Evolutionary conservation across 1,139 yeast genomes (phyloP).

Genomic region (Candida sp.): DNA sequence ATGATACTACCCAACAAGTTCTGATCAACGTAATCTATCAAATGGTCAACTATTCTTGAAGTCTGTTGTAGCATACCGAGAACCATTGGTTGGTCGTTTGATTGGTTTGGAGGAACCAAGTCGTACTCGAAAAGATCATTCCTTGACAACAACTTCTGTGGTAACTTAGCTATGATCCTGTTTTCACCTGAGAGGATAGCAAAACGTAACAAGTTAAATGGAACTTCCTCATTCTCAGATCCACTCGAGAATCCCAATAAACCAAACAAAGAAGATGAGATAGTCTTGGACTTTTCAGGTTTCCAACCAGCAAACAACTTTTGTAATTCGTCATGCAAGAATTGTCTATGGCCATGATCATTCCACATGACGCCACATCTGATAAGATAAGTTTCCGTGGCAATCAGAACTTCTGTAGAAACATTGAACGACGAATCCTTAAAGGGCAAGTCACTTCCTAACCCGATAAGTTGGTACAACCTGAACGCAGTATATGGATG

Average conservation of each 20-base stretch:
- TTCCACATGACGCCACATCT: conserved; percentile 57
- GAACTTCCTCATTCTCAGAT: conserved; percentile 35
- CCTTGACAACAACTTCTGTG: conserved; percentile 61
- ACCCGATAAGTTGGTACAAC: conserved; percentile 48
- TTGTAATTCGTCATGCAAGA: conserved; percentile 46
- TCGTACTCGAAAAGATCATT: conserved; percentile 73
- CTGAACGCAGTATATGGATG: conserved; percentile 66
- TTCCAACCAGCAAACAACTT: conserved; percentile 8
- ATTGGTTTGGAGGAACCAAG: conserved; percentile 52
- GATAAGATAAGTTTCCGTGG: conserved; percentile 56
- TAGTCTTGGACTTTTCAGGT: conserved; percentile 9
- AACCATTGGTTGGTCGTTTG: conserved; percentile 19
- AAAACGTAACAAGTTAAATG: conserved; percentile 65
- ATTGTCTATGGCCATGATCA: conserved; percentile 45
- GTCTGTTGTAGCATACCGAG: conserved; percentile 24
- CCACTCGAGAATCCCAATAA: conserved; percentile 9
- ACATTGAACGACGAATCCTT: conserved; percentile 25
- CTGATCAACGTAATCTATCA: conserved; percentile 43
- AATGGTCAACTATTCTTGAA: conserved; percentile 29
- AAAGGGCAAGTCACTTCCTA: conserved; percentile 22
- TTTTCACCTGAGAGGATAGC: conserved; percentile 74
- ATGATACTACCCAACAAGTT: conserved; percentile 41
- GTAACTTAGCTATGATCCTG: conserved; percentile 70
- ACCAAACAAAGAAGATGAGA: conserved; percentile 20
- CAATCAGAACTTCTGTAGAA: conserved; percentile 31